phyloP scores from a whole-genome alignment of 2,329 filamentous ascomycete species.

The Gyromitra esculenta region DNA sequence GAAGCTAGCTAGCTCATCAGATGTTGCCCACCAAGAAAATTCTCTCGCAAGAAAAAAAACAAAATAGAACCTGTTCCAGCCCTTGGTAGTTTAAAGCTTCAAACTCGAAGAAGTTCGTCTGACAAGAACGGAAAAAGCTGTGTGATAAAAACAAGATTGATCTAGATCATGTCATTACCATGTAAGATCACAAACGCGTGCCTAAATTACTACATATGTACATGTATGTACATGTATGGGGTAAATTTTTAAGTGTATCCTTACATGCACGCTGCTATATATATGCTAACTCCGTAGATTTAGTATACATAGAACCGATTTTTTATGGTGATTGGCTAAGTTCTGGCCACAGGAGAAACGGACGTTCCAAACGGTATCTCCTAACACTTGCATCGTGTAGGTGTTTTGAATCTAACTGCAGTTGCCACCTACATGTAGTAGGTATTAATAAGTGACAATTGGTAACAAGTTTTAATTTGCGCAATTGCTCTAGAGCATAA shows the following conservation, averaged over 20 bases:
- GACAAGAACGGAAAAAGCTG: neutral
- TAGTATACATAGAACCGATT: no score
- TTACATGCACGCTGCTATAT: no score
- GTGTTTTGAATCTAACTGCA: neutral
- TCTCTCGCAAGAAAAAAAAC: neutral
- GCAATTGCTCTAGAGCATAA: neutral
- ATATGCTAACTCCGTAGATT: no score
- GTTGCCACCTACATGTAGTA: no score
- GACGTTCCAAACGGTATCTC: no score
- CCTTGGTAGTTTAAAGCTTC: neutral
- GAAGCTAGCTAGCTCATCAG: conserved; percentile 7
- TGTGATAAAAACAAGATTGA: neutral
- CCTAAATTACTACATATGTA: no score
- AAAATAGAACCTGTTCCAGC: neutral
- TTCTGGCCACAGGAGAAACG: no score
- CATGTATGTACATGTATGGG: no score
- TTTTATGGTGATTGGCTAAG: no score
- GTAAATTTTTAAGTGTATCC: no score
- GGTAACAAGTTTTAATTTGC: neutral
- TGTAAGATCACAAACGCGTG: neutral
- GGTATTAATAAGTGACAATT: neutral
- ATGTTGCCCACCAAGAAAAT: neutral
- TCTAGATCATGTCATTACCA: neutral
- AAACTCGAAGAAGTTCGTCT: neutral
- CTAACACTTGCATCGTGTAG: no score